These are phyloP conservation scores for Rhynchosporium secalis DNA, from an alignment of 2,329 filamentous ascomycete species.

Conservation along the genomic window DNA sequence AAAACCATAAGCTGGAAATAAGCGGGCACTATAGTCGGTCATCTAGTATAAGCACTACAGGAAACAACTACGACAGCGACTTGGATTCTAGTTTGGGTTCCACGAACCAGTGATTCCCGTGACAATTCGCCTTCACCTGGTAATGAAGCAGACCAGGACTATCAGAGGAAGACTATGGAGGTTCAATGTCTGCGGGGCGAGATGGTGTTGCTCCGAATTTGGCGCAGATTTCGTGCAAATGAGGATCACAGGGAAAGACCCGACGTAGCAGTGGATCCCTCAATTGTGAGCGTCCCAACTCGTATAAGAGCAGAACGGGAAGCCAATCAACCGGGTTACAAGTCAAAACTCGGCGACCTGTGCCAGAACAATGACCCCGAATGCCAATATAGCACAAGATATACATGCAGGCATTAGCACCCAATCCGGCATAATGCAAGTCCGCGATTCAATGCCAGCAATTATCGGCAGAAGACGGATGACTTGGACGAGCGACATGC, in stretches of 20 bases:
- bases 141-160: neutral
- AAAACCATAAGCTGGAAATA: neutral
- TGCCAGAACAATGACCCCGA: conserved; percentile 2
- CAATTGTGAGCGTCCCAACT: neutral
- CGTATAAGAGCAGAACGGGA: neutral
- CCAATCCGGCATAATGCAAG: conserved; percentile 9
- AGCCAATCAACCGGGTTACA: neutral
- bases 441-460: neutral
- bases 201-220: neutral
- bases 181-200: neutral
- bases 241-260: neutral
- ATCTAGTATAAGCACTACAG: neutral
- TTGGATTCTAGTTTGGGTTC: neutral
- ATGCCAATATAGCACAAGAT: conserved; percentile 8
- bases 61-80: neutral
- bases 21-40: neutral
- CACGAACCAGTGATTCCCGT: neutral
- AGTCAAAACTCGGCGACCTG: neutral
- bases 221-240: neutral
- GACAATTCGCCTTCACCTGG: neutral
- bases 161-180: neutral
- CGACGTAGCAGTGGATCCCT: neutral
- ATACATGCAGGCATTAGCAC: conserved; percentile 9
- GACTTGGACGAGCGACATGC: neutral
- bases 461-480: neutral